A percentile compares a stretch with the other conserved stretches of the same genome.
Conservation (phyloP, 768 basidiomycete species). For the Rhizopogon roseolus region DNA sequence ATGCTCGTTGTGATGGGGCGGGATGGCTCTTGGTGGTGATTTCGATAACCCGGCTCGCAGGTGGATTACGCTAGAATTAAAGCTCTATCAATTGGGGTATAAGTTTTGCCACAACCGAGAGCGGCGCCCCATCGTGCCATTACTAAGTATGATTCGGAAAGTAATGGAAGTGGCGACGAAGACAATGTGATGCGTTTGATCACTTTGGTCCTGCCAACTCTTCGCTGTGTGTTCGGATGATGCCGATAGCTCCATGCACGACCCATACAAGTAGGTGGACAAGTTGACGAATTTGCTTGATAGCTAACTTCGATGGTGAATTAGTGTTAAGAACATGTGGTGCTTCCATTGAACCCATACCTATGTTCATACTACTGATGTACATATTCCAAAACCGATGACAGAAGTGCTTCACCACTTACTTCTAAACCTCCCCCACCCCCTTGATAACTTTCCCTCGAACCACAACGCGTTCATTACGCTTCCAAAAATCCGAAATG, state of each 20-base stretch:
- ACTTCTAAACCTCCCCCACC: slow-evolving; percentile 41
- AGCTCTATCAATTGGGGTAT: not conserved
- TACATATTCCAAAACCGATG: too few relatives aligned
- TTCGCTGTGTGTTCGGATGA: not conserved
- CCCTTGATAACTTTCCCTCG: slow-evolving; percentile 46
- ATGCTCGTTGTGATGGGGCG: too few relatives aligned
- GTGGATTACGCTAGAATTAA: not conserved
- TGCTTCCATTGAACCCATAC: too few relatives aligned
- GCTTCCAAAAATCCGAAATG: slow-evolving; percentile 83
- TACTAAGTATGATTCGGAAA: not conserved
- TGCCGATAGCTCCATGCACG: not conserved
- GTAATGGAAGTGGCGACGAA: too few relatives aligned
- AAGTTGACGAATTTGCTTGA: not conserved
- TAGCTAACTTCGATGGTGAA: not conserved
- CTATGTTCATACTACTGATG: too few relatives aligned
- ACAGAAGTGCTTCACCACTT: not conserved
- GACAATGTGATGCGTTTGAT: not conserved
- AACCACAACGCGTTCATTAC: slow-evolving; percentile 74
- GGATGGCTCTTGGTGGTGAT: too few relatives aligned
- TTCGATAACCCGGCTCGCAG: too few relatives aligned
- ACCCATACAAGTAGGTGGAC: not conserved
- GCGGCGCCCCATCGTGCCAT: not conserved
- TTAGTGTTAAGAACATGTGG: not conserved
- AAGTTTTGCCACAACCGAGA: not conserved
- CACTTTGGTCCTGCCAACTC: not conserved